Base-by-base conservation (phyloP, 2,329 filamentous ascomycete species). In the Aureobasidium sp. region DNA sequence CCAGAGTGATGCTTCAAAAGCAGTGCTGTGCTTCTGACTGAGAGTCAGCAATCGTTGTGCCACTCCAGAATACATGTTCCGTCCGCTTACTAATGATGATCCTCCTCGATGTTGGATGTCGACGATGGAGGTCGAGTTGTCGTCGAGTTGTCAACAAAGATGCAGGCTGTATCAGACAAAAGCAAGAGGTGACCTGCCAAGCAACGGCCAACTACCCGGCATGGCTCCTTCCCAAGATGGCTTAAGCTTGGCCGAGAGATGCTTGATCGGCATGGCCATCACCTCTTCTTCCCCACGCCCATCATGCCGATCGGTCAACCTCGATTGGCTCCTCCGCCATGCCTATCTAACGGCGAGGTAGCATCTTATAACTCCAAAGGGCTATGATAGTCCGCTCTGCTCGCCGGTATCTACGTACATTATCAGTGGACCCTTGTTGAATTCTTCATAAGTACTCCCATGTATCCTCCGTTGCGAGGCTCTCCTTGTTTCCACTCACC, bases 331-430 rank as follows among this genome's bases (percentile, higher is more conserved):
- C 21, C 5, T 43, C 10, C 51, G 50, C 19, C 37, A 35, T 43
- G 51, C 51, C 51, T 55, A 55, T 55, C 51, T 55, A 43, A 43
- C 25, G 51, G 51, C 27, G 8, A 23, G 17, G 49, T 55, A 55
- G 27, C 51, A 55, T 43, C 43, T 43, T 29, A 37, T 43, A 43
- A 55, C 51, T 15, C n/a, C 37, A 55, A 55, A 8, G 17, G n/a
- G 51, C 5, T 17, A 53, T 40, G 37, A 53, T 50, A 25, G 9
- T 50, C 49, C 49, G 49, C 49, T 19, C 49, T 53, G 35, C 49
- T 53, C 49, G 49, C 49, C 49, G 49, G 35, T 53, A 40, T 51
- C 23, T 40, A 29, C 11, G 49, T 53, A 53, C 29, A 23, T 29
- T 50, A 50, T 35, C 47, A 23, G 21, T 27, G 21, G 25, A 38